Percentiles rank a stretch among this genome's conserved stretches.
phyloP scores from a whole-genome alignment of 441 rosid species.

The Melianthus villosus region DNA sequence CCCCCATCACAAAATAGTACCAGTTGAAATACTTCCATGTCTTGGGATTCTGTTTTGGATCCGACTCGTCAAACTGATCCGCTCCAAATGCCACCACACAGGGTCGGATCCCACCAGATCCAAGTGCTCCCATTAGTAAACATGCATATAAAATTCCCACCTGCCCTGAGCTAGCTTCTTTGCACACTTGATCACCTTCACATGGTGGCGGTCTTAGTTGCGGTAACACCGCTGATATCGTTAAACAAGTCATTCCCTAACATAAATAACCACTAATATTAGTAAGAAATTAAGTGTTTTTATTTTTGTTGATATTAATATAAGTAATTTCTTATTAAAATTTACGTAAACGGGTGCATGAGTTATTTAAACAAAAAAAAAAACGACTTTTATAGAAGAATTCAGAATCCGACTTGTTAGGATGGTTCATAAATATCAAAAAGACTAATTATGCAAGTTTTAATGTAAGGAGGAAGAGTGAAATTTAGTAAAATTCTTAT shows the following conservation, averaged over 20 bases:
- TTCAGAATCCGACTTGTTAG: too few relatives aligned
- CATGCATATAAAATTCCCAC: conserved; percentile 41
- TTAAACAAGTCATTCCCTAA: conserved; percentile 62
- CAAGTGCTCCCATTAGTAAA: conserved; percentile 60
- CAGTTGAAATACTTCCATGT: conserved; percentile 85
- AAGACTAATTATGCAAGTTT: neutral
- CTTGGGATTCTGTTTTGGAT: conserved; percentile 46
- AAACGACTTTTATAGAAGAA: too few relatives aligned
- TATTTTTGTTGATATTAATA: too few relatives aligned
- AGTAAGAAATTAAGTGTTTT: too few relatives aligned
- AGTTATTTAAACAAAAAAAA: too few relatives aligned
- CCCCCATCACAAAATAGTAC: conserved; percentile 88
- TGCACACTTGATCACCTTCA: conserved; percentile 31
- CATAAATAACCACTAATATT: neutral
- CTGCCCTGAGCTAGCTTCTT: conserved; percentile 49
- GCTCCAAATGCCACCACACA: conserved; percentile 84
- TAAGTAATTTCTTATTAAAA: too few relatives aligned
- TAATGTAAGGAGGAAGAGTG: neutral
- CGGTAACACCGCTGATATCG: conserved; percentile 51
- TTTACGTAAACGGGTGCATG: too few relatives aligned
- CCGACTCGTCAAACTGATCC: conserved; percentile 78
- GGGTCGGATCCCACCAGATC: conserved; percentile 91
- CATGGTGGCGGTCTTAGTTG: conserved; percentile 60
- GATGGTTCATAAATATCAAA: neutral
- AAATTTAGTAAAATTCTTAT: too few relatives aligned